Evolutionary conservation across 2,329 filamentous ascomycete genomes (phyloP), one percentile per base, ranked within the genome.

Genomic region (Chaetomium sp.): DNA sequence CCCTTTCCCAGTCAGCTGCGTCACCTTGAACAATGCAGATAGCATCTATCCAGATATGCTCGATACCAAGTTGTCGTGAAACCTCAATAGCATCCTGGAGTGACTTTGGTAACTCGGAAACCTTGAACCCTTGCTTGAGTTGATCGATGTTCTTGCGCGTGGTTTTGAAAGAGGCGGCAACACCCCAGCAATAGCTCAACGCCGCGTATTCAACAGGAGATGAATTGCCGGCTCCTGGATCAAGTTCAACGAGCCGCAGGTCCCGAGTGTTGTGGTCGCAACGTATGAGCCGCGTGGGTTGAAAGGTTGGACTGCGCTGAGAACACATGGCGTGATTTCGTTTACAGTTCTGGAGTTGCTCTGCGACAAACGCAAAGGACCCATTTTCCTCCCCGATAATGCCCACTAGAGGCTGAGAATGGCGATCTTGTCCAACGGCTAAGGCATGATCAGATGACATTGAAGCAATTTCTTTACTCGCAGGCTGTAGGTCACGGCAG

Each of bases 21-120:
- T 57, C 55, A n/a, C 42, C 33, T n/a, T 57, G 55, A 5, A 57
- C 35, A 10, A 57, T 57, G 10, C 55, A 57, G 7, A 57, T 33
- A 0, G 55, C 35, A 29, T 57, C 55, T n/a, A 57, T 57, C 55
- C 55, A 57, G 23, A 57, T 42, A 23, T 57, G 21, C 5, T 23
- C 23, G 10, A 57, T 29, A 7, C 35, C 35, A 5, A 57, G 33
- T 27, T 19, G 9, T 23, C 3, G 7, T n/a, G 51, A 4, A 31
- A 54, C 25, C 7, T 9, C 8, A 13, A 54, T 12, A 9, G 27
- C 51, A 16, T 54, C 51, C 4, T 33, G 51, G 27, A 54, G 29
- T 21, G 51, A n/a, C 27, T 33, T 27, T 12, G 49, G 49, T 2
- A 51, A 12, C 12, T 6, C 23, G 4, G 21, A 25, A 13, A 51